A percentile compares a stretch with the other conserved stretches of the same genome.
phyloP scores from a whole-genome alignment of 257 asterid genomes.

The Gynochthodes officinalis region DNA sequence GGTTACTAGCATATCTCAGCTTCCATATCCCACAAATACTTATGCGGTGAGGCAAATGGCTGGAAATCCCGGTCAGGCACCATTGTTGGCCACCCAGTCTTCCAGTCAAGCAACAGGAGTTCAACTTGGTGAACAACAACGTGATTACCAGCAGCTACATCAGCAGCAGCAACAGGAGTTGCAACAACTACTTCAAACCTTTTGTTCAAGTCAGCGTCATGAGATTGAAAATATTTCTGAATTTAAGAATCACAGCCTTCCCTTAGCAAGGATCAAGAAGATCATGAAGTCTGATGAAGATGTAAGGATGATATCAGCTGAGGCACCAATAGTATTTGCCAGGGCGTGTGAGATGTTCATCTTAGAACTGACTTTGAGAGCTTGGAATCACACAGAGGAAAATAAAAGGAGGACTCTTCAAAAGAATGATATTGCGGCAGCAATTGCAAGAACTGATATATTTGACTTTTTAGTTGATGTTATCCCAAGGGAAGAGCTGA shows the following conservation, averaged over 20 bases:
- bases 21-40: conserved; percentile 9
- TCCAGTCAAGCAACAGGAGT: conserved; percentile 12
- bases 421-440: conserved; percentile 26
- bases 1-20: conserved; percentile 9
- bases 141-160: conserved; percentile 20
- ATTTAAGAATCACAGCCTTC: conserved; percentile 34
- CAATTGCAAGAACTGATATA: conserved; percentile 28
- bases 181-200: conserved; percentile 13
- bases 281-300: conserved; percentile 41
- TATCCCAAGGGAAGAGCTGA: conserved; percentile 28
- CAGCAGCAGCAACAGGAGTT: conserved; percentile 21
- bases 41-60: conserved; percentile 16
- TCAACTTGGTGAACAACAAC: conserved; percentile 10
- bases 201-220: conserved; percentile 21
- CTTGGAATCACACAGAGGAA: conserved; percentile 33
- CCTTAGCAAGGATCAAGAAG: conserved; percentile 36
- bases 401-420: conserved; percentile 33
- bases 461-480: conserved; percentile 34
- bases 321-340: conserved; percentile 34
- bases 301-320: conserved; percentile 35
- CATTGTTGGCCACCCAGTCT: conserved; percentile 11
- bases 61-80: conserved; percentile 8
- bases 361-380: conserved; percentile 27
- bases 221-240: conserved; percentile 20
- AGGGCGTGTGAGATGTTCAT: conserved; percentile 39